Evolutionary conservation across 805 yeast genomes (phyloP).

Genomic region (Kluyveromyces nonfermentans): DNA sequence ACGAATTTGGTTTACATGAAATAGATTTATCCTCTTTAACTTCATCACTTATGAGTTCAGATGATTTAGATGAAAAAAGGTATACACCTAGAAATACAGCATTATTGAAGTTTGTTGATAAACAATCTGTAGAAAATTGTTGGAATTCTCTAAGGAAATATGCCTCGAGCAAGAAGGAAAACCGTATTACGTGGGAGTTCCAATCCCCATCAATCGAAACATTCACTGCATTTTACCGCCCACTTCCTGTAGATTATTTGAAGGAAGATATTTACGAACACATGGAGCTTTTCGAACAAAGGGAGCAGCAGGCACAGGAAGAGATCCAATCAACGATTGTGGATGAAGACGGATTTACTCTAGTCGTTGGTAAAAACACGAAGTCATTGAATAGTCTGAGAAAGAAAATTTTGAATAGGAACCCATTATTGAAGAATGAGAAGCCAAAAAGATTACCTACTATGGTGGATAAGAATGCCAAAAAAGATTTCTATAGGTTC

Average conservation of each 20-base stretch:
- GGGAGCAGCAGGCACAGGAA: conserved; percentile 55
- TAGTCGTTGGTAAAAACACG: conserved; percentile 81
- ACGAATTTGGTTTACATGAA: conserved; percentile 36
- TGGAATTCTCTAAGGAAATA: conserved; percentile 52
- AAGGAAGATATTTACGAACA: conserved; percentile 49
- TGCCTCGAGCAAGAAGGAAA: conserved; percentile 42
- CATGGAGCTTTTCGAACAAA: conserved; percentile 56
- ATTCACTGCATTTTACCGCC: conserved; percentile 35
- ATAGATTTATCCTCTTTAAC: conserved; percentile 51
- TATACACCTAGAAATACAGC: conserved; percentile 69
- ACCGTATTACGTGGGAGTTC: conserved; percentile 26
- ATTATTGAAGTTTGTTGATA: conserved; percentile 65
- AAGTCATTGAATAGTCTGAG: conserved; percentile 48
- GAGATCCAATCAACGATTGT: conserved; percentile 50
- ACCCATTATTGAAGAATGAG: conserved; percentile 27
- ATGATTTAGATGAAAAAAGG: conserved; percentile 23
- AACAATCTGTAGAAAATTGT: conserved; percentile 43
- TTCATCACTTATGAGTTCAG: conserved; percentile 39
- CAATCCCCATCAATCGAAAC: conserved; percentile 31
- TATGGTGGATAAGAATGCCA: conserved; percentile 57
- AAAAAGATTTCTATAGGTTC: conserved; percentile 89
- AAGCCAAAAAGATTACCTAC: conserved; percentile 14
- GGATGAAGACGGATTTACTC: conserved; percentile 90
- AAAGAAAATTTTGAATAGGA: conserved; percentile 26
- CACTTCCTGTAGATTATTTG: conserved; percentile 42